Conservation (phyloP, 208 protist species). For the Wallacemonas collosoma region DNA sequence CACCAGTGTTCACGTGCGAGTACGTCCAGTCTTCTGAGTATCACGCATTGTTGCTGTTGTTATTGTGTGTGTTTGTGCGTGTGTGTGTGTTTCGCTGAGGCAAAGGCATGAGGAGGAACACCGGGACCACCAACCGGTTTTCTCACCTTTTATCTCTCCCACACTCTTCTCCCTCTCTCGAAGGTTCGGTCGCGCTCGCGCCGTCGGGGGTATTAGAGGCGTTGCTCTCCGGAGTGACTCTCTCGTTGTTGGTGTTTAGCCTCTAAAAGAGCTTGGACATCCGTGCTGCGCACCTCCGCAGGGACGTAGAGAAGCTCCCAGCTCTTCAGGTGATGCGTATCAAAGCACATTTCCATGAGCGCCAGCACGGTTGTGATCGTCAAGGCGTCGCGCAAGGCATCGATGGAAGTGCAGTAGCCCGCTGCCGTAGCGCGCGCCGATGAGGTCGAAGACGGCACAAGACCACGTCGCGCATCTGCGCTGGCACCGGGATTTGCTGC, state of each 20-base stretch:
- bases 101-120: too few species aligned
- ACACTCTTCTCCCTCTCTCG: too few species aligned
- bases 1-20: too few species aligned
- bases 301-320: slow-evolving; percentile 83
- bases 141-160: too few species aligned
- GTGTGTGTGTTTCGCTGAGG: too few species aligned
- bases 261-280: slow-evolving; percentile 51
- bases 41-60: too few species aligned
- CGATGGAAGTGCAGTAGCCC: slow-evolving; percentile 1
- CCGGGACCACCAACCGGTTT: too few species aligned
- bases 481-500: too few species aligned
- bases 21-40: too few species aligned
- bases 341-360: slow-evolving; percentile 64
- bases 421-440: background rate
- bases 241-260: slow-evolving; percentile 1
- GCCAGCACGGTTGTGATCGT: slow-evolving; percentile 53
- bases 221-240: background rate
- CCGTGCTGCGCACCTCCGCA: slow-evolving; percentile 59
- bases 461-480: background rate
- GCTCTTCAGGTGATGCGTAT: slow-evolving; percentile 58
- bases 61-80: too few species aligned
- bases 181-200: too few species aligned
- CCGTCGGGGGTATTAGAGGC: background rate
- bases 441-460: too few species aligned
- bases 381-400: slow-evolving; percentile 27